Evolutionary conservation across 1,284 basidiomycete genomes (phyloP), one percentile per base, ranked within the genome.

Genomic region (Boletus smithii): DNA sequence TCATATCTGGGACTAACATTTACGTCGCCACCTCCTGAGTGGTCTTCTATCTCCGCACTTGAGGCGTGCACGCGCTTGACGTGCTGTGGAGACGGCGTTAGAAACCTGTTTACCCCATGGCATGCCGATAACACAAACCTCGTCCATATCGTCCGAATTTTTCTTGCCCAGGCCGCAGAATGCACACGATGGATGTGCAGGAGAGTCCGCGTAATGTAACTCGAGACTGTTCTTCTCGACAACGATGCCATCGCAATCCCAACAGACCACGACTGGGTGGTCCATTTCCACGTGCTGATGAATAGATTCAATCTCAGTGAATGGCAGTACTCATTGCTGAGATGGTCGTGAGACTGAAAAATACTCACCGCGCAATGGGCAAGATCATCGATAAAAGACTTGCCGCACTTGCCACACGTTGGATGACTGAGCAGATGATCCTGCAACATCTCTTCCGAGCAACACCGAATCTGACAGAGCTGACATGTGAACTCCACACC

Each of bases 371-470:
- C 41, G 10, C 56, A 60, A 11, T 63, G 56, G 22, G 49, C 20
- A 39, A 54, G 31, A 40, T 54, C 17, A 33, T 66, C 50, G n/a
- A 39, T 41, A 50, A 63, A 67, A 3, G 41, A 31, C 18, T 46
- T 40, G 42, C 34, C 44, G 13, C 62, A 63, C 44, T 52, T 66
- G 43, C 34, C 23, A 39, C 62, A 63, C 2, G 53, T 50, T 5
- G 62, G 60, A 46, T 63, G 65, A 13, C 39, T 23, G 24, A 65
- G 45, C 1, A 65, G 10, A 47, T 63, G 62, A 31, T 66, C 63
- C 20, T 63, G 48, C 20, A 67, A 14, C 45, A 61, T 54, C 42
- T 61, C 55, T 10, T 58, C 43, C 26, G 63, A 65, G 33, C 62
- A 63, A 38, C 50, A 63, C 26, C 44, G 44, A 51, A 42, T 32